Conservation (phyloP, 331 rosid genomes). For the Arachis monticola region DNA sequence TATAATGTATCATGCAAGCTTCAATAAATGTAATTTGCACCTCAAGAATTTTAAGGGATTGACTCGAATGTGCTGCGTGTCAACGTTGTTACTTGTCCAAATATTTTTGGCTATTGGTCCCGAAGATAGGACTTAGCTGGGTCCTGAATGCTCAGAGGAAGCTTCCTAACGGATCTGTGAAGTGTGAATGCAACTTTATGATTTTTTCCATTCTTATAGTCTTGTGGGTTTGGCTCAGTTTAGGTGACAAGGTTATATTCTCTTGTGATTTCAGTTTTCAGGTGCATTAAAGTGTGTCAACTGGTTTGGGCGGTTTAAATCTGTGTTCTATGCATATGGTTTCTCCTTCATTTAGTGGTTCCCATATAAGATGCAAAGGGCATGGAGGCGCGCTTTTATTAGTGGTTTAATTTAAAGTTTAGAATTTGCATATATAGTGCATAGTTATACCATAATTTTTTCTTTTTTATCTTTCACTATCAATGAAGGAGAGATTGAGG, state of each 20-base stretch:
- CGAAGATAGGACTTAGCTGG: slow-evolving; percentile 8
- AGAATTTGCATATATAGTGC: not conserved
- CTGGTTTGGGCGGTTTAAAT: not conserved
- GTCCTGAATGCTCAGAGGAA: not conserved
- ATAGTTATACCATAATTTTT: too few relatives aligned
- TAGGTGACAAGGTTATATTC: not conserved
- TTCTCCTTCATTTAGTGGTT: slow-evolving; percentile 7
- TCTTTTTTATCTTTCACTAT: slow-evolving; percentile 24
- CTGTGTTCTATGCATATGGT: not conserved
- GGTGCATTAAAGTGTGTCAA: not conserved
- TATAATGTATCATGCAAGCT: not conserved
- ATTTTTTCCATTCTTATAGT: not conserved
- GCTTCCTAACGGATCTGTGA: slow-evolving; percentile 19
- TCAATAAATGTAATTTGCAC: not conserved
- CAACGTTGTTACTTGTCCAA: slow-evolving; percentile 14
- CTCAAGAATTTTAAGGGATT: not conserved
- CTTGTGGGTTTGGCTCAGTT: not conserved
- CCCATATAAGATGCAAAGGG: slow-evolving; percentile 6
- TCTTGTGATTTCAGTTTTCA: not conserved
- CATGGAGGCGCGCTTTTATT: slow-evolving; percentile 15
- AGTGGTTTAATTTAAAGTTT: slow-evolving; percentile 17
- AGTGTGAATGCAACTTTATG: slow-evolving; percentile 28
- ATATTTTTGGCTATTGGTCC: not conserved
- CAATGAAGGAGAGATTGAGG: not conserved
- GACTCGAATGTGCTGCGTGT: slow-evolving; percentile 26